Conservation (phyloP, 2,329 filamentous ascomycete genomes). For the Microdochium nivale region DNA sequence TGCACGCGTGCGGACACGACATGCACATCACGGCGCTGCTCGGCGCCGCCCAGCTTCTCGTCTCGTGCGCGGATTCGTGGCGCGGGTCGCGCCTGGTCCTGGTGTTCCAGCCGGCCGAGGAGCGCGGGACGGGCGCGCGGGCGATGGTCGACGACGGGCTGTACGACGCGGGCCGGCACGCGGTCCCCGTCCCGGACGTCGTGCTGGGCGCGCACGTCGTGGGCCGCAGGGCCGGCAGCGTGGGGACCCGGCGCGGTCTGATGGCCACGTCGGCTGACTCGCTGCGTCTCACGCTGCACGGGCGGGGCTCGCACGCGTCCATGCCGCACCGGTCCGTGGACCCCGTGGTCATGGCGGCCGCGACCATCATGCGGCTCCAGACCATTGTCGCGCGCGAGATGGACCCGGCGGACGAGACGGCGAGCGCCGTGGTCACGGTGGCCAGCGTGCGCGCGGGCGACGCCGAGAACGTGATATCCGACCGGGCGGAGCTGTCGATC, state of each 20-base stretch:
- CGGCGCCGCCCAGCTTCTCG: constrained; percentile 42
- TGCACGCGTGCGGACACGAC: constrained; percentile 64
- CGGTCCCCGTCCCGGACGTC: constrained; percentile 20
- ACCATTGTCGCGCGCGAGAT: constrained; percentile 21
- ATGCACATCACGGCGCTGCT: constrained; percentile 54
- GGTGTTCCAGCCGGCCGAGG: constrained; percentile 61
- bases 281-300: constrained; percentile 20
- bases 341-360: constrained; percentile 32
- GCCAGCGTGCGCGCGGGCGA: constrained; percentile 31
- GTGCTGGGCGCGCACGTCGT: constrained; percentile 27
- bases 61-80: constrained; percentile 38
- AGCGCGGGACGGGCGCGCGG: constrained; percentile 50
- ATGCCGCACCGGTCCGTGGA: constrained; percentile 35
- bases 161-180: constrained; percentile 12
- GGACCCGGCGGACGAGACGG: constrained; percentile 20
- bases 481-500: constrained; percentile 28
- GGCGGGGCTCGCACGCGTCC: constrained; percentile 32
- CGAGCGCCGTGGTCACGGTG: constrained; percentile 30
- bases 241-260: constrained; percentile 15
- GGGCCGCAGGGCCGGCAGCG: constrained; percentile 19
- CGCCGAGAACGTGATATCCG: constrained; percentile 34
- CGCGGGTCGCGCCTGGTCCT: constrained; percentile 49
- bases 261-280: constrained; percentile 17
- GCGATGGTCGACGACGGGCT: constrained; percentile 29
- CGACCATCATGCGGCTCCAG: constrained; percentile 27